Conservation (phyloP, 768 basidiomycete genomes). For the Epithele typhae region DNA sequence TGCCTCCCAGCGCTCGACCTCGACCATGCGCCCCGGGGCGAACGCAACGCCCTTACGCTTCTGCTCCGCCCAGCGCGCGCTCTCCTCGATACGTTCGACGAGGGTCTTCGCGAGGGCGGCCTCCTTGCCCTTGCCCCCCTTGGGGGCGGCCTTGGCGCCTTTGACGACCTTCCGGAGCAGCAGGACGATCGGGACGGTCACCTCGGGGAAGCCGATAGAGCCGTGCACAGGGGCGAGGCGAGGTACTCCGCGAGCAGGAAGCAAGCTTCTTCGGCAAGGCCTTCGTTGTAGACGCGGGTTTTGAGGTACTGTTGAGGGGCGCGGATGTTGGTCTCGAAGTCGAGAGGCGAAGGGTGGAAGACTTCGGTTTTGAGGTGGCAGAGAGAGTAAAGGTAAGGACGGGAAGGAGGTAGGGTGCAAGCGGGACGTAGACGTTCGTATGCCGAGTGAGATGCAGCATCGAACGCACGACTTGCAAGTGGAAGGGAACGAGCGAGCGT, state of each 20-base stretch:
- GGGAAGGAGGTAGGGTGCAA: conserved; percentile 83
- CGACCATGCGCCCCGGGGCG: conserved; percentile 62
- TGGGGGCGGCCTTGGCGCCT: conserved; percentile 35
- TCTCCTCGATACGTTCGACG: conserved; percentile 86
- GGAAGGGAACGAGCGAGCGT: conserved; percentile 92
- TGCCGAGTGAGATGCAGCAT: conserved; percentile 81
- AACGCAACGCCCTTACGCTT: conserved; percentile 68
- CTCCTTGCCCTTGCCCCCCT: conserved; percentile 44
- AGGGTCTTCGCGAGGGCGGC: conserved; percentile 64
- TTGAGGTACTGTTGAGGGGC: conserved; percentile 85
- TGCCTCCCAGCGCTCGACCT: conserved; percentile 73
- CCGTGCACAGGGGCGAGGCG: conserved; percentile 65
- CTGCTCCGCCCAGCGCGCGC: conserved; percentile 71
- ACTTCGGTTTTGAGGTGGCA: conserved; percentile 66
- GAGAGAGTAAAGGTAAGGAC: conserved; percentile 75
- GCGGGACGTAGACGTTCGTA: conserved; percentile 81
- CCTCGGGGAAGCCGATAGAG: conserved; percentile 92
- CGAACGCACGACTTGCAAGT: conserved; percentile 88
- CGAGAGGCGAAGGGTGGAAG: conserved; percentile 82
- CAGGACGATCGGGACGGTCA: conserved; percentile 73
- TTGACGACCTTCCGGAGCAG: conserved; percentile 74
- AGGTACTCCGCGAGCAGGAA: conserved; percentile 85
- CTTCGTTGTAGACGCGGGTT: conserved; percentile 83
- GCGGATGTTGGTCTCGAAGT: conserved; percentile 83
- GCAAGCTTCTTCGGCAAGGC: conserved; percentile 73